phyloP scores from a whole-genome alignment of 371 early-diverging fungal species.

The Fennellomyces sp. region DNA sequence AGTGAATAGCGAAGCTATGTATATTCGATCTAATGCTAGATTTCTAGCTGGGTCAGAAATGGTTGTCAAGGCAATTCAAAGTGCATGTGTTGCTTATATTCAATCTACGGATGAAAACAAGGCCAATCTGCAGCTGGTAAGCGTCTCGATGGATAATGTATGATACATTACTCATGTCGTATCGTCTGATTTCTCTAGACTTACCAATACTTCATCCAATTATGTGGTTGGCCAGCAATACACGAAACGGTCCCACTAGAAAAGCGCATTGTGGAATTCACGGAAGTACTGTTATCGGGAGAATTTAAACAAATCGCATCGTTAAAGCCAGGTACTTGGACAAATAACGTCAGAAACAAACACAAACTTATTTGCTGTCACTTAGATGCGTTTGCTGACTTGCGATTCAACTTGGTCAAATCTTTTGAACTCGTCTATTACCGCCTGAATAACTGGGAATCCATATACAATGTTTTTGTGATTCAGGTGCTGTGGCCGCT shows the following conservation, averaged over 20 bases:
- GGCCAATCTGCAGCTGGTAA: too few species aligned
- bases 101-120: too few species aligned
- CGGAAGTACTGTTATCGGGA: neutral
- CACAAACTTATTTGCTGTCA: neutral
- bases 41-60: neutral
- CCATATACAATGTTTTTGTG: conserved; percentile 11
- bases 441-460: conserved; percentile 12
- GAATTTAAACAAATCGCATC: neutral
- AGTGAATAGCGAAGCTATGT: too few species aligned
- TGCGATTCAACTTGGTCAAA: conserved; percentile 15
- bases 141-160: too few species aligned
- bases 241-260: neutral
- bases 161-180: too few species aligned
- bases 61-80: neutral
- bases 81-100: neutral
- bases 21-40: too few species aligned
- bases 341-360: neutral
- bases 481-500: conserved; percentile 9
- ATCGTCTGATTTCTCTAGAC: neutral
- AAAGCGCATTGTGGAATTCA: neutral
- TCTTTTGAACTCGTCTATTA: conserved; percentile 16
- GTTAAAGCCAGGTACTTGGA: neutral
- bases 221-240: neutral
- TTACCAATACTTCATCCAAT: neutral
- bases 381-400: neutral